Conservation (phyloP, 2,329 filamentous ascomycete species). For the Ceratocystis alfenasii region DNA sequence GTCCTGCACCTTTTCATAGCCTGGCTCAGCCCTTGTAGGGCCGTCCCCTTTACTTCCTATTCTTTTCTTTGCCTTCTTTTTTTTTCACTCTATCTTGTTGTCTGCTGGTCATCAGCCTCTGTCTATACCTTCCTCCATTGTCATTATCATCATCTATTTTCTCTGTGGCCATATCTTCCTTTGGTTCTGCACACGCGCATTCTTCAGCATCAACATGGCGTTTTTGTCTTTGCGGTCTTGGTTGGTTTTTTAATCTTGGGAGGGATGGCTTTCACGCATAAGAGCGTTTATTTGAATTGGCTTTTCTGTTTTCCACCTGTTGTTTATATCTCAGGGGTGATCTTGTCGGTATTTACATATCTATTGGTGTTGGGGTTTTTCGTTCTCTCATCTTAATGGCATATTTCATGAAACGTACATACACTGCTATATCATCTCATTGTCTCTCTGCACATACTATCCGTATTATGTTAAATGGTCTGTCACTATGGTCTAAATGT, state of each 20-base stretch:
- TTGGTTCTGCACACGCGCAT: conserved; percentile 3
- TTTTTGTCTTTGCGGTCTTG: conserved; percentile 11
- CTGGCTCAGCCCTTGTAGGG: background rate
- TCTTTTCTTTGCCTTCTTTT: conserved; percentile 15
- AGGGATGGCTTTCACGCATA: background rate
- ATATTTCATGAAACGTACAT: background rate
- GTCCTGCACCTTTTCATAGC: background rate
- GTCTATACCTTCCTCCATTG: conserved; percentile 17
- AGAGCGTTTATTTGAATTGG: conserved; percentile 5
- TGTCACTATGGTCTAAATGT: too few species aligned
- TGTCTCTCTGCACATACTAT: background rate
- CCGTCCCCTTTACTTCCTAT: conserved; percentile 10
- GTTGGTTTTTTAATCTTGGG: background rate
- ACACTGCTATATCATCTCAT: background rate
- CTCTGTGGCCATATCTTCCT: conserved; percentile 6
- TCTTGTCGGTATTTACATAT: background rate
- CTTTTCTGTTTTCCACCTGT: background rate
- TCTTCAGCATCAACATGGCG: conserved; percentile 12
- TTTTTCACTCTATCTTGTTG: conserved; percentile 5
- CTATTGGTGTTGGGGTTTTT: background rate
- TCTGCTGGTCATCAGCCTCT: conserved; percentile 13
- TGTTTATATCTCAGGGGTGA: background rate
- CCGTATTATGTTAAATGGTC: too few species aligned
- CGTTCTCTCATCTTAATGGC: conserved; percentile 9
- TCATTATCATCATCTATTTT: conserved; percentile 12